These are phyloP conservation scores for Salvia hispanica DNA, from an alignment of 257 asterid species.

Conservation along the genomic window DNA sequence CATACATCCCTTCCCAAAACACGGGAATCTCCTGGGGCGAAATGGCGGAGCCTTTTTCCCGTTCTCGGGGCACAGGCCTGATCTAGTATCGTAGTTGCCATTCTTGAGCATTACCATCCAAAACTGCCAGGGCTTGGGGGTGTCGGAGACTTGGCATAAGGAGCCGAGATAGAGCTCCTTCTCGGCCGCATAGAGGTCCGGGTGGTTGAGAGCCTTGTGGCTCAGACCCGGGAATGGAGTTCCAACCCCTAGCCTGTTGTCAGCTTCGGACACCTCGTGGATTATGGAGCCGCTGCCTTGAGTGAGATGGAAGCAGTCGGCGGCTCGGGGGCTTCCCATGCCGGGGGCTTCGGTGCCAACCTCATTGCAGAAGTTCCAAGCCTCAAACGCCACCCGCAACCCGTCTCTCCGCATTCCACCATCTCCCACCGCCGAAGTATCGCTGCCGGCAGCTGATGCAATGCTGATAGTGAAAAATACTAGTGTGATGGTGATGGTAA, in stretches of 20 bases:
- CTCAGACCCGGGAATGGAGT: conserved; percentile 49
- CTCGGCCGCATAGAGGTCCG: conserved; percentile 62
- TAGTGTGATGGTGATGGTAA: background rate
- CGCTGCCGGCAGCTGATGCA: background rate
- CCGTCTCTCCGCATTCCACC: conserved; percentile 70
- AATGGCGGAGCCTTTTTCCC: conserved; percentile 56
- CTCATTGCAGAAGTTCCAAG: conserved; percentile 71
- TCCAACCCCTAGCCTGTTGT: conserved; percentile 62
- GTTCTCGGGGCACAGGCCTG: conserved; percentile 60
- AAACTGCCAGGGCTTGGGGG: conserved; percentile 65
- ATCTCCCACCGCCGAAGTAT: conserved; percentile 60
- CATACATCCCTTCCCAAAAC: conserved; percentile 73
- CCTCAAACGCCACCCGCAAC: conserved; percentile 66
- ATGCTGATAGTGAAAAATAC: background rate
- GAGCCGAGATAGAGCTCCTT: conserved; percentile 70
- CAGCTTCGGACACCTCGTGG: conserved; percentile 56
- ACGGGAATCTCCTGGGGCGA: conserved; percentile 57
- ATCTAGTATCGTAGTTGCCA: conserved; percentile 62
- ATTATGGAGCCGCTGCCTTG: conserved; percentile 24
- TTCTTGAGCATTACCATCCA: conserved; percentile 78
- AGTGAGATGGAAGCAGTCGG: conserved; percentile 61
- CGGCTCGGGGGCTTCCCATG: conserved; percentile 78
- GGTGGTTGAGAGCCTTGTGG: conserved; percentile 41
- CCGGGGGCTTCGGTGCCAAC: conserved; percentile 61
- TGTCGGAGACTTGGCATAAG: conserved; percentile 57